Percentiles rank a stretch among this genome's conserved stretches.
Conservation (phyloP, 2,329 filamentous ascomycete genomes). For the Colletotrichum sansevieriae region DNA sequence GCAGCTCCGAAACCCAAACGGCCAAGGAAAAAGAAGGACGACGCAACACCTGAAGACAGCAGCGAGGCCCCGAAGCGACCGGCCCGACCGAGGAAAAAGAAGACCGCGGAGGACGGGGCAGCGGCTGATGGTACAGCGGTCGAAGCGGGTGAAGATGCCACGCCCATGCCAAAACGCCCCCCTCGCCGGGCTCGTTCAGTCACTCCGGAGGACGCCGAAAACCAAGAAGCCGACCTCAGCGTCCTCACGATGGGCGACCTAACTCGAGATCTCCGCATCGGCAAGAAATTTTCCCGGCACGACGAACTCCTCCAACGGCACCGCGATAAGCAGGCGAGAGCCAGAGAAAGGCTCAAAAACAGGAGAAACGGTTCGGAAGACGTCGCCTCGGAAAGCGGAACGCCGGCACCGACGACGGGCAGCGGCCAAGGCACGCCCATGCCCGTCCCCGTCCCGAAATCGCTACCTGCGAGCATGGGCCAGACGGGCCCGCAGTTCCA, state of each 20-base stretch:
- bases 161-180: background rate
- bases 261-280: constrained; percentile 76
- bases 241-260: constrained; percentile 80
- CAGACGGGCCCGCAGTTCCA: constrained; percentile 67
- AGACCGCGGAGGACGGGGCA: constrained; percentile 34
- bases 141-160: background rate
- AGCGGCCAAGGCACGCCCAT: background rate
- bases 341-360: constrained; percentile 51
- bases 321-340: constrained; percentile 57
- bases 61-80: constrained; percentile 29
- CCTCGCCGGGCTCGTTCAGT: constrained; percentile 58
- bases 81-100: constrained; percentile 43
- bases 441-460: constrained; percentile 43
- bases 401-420: constrained; percentile 18
- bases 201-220: constrained; percentile 75
- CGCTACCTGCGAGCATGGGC: constrained; percentile 41
- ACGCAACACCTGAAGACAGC: constrained; percentile 26
- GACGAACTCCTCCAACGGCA: constrained; percentile 79
- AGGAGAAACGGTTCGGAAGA: constrained; percentile 43
- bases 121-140: constrained; percentile 30
- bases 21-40: constrained; percentile 37
- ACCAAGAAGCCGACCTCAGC: constrained; percentile 72
- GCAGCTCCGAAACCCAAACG: constrained; percentile 39
- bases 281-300: constrained; percentile 81
- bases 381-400: constrained; percentile 41